phyloP scores from a whole-genome alignment of 495 filamentous ascomycete genomes.

The Penicillium daleae region DNA sequence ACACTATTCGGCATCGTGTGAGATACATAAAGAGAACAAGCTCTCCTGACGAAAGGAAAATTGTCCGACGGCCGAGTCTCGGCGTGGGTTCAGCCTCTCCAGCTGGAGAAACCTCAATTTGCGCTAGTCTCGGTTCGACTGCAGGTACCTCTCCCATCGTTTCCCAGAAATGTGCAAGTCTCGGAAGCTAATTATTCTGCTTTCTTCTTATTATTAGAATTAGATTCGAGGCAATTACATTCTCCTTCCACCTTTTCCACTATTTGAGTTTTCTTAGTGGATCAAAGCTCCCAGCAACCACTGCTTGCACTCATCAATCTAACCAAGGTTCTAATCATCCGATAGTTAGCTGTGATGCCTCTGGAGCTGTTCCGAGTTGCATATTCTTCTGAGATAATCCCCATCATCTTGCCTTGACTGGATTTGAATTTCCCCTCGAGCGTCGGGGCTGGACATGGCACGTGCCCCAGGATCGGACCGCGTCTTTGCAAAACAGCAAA shows the following conservation, averaged over 20 bases:
- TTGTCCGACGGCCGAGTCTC: constrained; percentile 20
- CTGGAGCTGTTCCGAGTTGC: constrained; percentile 17
- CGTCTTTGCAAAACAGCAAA: neutral
- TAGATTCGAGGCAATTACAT: no score
- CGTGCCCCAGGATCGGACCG: constrained; percentile 22
- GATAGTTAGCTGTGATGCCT: constrained; percentile 4
- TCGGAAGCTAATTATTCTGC: neutral
- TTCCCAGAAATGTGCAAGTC: neutral
- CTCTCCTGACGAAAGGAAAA: constrained; percentile 10
- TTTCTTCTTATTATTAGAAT: neutral
- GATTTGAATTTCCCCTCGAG: neutral
- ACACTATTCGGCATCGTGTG: constrained; percentile 9
- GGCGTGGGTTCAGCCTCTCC: no score
- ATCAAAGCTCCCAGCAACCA: neutral
- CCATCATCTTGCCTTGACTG: neutral
- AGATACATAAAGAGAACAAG: constrained; percentile 24
- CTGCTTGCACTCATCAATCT: constrained; percentile 25
- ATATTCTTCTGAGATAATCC: constrained; percentile 22
- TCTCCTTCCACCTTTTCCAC: neutral
- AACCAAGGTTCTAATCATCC: constrained; percentile 27
- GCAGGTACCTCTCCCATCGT: neutral
- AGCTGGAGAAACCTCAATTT: neutral
- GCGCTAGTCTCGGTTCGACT: neutral
- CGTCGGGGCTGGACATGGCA: constrained; percentile 22
- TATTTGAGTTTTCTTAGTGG: constrained; percentile 18